phyloP scores from a whole-genome alignment of 1,139 yeast genomes.

The Hanseniaspora gamundiae region DNA sequence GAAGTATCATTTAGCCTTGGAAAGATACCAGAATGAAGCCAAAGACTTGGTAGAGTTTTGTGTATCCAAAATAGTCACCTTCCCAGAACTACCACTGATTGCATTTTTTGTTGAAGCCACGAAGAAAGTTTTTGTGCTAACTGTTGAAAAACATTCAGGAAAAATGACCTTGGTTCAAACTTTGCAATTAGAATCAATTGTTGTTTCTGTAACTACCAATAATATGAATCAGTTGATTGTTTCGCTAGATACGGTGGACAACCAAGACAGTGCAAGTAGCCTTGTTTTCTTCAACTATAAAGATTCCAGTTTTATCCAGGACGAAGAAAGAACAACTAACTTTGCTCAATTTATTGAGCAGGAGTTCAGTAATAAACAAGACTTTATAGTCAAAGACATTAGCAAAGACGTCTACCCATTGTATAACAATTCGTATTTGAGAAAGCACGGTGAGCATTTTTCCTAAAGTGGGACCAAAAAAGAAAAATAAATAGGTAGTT shows the following conservation, averaged over 20 bases:
- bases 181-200: conserved; percentile 23
- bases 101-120: conserved; percentile 46
- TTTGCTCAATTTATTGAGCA: conserved; percentile 13
- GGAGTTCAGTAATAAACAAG: conserved; percentile 12
- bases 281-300: conserved; percentile 6
- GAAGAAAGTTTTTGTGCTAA: conserved; percentile 36
- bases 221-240: conserved; percentile 29
- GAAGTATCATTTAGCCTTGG: conserved; percentile 51
- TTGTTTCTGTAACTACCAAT: conserved; percentile 26
- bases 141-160: conserved; percentile 23
- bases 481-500: background rate
- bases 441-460: conserved; percentile 72
- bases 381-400: conserved; percentile 20
- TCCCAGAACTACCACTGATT: conserved; percentile 23
- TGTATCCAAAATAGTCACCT: conserved; percentile 36
- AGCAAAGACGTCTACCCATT: conserved; percentile 47
- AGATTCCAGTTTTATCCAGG: conserved; percentile 26
- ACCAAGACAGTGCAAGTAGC: conserved; percentile 7
- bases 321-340: conserved; percentile 10
- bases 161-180: conserved; percentile 23
- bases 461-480: conserved; percentile 1
- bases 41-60: conserved; percentile 40
- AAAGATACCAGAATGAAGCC: conserved; percentile 46
- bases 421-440: conserved; percentile 48
- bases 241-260: conserved; percentile 34